Evolutionary conservation across 2,329 filamentous ascomycete genomes (phyloP), one percentile per base, ranked within the genome.

Genomic region (Calonectria fujianensis): DNA sequence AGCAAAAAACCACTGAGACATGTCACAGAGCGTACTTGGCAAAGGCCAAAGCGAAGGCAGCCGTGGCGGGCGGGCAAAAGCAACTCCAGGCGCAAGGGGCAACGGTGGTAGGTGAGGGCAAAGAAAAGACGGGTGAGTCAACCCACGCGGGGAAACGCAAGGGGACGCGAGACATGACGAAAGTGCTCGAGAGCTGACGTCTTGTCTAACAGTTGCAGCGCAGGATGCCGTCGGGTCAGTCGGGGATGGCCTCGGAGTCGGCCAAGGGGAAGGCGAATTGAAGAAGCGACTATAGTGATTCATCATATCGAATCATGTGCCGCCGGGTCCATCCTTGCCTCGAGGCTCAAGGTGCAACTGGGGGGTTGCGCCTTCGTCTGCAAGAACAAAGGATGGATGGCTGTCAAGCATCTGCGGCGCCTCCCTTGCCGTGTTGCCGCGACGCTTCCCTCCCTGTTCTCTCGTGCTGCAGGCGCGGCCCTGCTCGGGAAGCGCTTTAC

Each of bases 1-100:
- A 39, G 24, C 61, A 24, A 39, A 32, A 65, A 32, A 65, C 16
- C n/a, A 41, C 72, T 74, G 67, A 74, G 61, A 74, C 68, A 74
- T 45, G 63, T 14, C 39, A 71, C 51, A 74, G 72, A 24, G 41
- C 32, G 5, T 74, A 71, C 68, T 39, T 73, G 31, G 67, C 63
- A n/a, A 70, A 67, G 16, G 72, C 68, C 51, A 67, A 71, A 29
- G 61, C 63, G 27, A 48, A 71, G 41, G 68, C 67, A 18, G 65
- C 66, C 4, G 39, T 69, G 20, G 32, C 45, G 32, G 70, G 41
- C 41, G 35, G 35, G 7, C 64, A 69, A 70, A 67, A 70, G 72
- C 50, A 74, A 52, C 32, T 66, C 41, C 50, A 66, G 31, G 59
- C 52, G 45, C 59, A 74, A 67, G 59, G 51, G 24, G 31, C 27